These are phyloP conservation scores for Coix lacrymajobi DNA, from an alignment of 176 grass and related monocot species.

Conservation along the genomic window DNA sequence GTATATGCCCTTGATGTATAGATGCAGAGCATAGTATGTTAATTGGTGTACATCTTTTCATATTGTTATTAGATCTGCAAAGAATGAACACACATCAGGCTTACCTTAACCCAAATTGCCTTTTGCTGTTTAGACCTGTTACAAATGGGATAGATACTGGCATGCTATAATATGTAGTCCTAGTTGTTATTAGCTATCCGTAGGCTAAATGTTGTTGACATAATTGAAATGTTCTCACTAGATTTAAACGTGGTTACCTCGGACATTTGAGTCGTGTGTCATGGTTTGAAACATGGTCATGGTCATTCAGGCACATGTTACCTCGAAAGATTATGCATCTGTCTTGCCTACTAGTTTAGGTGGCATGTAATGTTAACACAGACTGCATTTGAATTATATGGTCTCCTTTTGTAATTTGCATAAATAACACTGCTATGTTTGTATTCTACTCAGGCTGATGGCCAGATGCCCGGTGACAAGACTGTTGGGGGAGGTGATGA, in stretches of 20 bases:
- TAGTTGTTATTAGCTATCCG: too few species aligned
- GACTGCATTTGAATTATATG: background rate
- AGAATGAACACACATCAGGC: too few species aligned
- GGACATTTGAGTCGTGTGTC: too few species aligned
- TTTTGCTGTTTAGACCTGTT: too few species aligned
- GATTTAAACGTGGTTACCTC: too few species aligned
- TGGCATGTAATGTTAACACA: background rate
- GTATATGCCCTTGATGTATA: background rate
- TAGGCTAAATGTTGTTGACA: too few species aligned
- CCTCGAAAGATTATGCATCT: background rate
- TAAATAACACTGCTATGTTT: background rate
- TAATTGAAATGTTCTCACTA: too few species aligned
- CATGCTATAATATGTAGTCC: too few species aligned
- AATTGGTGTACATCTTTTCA: background rate
- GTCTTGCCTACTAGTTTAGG: background rate
- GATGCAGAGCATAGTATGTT: background rate
- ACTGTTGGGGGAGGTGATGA: slow-evolving; percentile 59
- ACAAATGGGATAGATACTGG: too few species aligned
- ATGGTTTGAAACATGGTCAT: too few species aligned
- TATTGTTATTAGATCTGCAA: background rate
- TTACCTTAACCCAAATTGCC: too few species aligned
- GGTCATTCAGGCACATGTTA: too few species aligned
- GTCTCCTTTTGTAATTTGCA: background rate
- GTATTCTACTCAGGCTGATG: slow-evolving; percentile 31
- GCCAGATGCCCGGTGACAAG: slow-evolving; percentile 62